These are phyloP conservation scores for Cercospora nicotianae DNA, from an alignment of 2,329 filamentous ascomycete genomes.

Conservation along the genomic window DNA sequence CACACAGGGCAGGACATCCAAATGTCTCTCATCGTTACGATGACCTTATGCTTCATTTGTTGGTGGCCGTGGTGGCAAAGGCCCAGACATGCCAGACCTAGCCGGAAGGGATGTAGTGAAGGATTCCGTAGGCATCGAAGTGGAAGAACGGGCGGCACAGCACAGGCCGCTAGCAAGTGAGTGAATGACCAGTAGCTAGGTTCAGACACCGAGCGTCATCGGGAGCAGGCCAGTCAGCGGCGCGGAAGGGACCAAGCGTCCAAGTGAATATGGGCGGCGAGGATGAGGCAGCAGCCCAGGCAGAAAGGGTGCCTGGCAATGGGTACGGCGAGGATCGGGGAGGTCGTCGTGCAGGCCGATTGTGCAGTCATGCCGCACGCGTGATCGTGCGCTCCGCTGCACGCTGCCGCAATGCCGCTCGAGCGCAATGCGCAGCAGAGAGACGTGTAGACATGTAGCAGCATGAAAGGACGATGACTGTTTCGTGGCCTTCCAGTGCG, in stretches of 20 bases:
- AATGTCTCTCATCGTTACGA: neutral
- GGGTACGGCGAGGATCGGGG: neutral
- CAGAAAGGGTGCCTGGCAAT: neutral
- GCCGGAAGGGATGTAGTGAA: neutral
- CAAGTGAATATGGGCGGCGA: conserved; percentile 7
- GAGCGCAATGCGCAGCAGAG: conserved; percentile 3
- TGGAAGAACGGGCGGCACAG: neutral
- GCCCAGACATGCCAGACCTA: neutral
- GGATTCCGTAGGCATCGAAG: conserved; percentile 6
- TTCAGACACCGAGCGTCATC: neutral
- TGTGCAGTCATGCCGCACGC: conserved; percentile 4
- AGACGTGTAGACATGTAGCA: neutral
- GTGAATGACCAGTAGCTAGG: conserved; percentile 1
- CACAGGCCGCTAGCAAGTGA: conserved; percentile 5
- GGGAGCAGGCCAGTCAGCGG: neutral
- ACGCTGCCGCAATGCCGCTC: neutral
- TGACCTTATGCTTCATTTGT: conserved; percentile 7
- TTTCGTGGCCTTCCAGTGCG: neutral
- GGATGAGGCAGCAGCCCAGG: conserved; percentile 4
- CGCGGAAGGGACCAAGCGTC: neutral
- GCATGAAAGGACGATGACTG: neutral
- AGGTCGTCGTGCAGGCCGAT: conserved; percentile 2
- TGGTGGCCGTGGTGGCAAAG: neutral
- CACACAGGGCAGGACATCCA: conserved; percentile 6
- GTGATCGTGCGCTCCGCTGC: conserved; percentile 3